A percentile compares a stretch with the other conserved stretches of the same genome.
Evolutionary conservation across 1,139 yeast genomes (phyloP).

Genomic region (Debaryomyces subglobosus): DNA sequence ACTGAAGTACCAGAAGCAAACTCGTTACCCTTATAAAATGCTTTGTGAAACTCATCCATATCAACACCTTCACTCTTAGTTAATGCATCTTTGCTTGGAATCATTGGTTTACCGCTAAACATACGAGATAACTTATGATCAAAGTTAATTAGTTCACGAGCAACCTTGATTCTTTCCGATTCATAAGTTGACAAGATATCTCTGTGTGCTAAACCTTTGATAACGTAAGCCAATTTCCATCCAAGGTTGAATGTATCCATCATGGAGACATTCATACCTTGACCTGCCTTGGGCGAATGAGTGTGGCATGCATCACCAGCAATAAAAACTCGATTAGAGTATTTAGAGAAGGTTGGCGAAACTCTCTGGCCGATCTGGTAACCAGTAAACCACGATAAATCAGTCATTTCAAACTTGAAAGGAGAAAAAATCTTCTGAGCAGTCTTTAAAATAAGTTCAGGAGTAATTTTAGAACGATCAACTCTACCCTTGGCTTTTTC

Average conservation of each 20-base stretch:
- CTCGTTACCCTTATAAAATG: constrained; percentile 28
- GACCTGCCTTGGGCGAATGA: constrained; percentile 44
- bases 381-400: constrained; percentile 35
- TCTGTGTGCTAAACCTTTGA: constrained; percentile 22
- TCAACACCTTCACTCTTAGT: constrained; percentile 25
- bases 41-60: constrained; percentile 29
- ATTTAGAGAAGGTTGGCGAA: constrained; percentile 17
- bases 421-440: constrained; percentile 34
- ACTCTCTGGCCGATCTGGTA: constrained; percentile 42
- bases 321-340: constrained; percentile 34
- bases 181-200: constrained; percentile 33
- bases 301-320: constrained; percentile 45
- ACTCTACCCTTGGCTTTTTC: constrained; percentile 23
- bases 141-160: constrained; percentile 34
- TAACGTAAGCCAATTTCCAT: constrained; percentile 38
- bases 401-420: constrained; percentile 30
- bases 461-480: constrained; percentile 30
- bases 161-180: constrained; percentile 32
- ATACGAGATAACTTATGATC: constrained; percentile 34
- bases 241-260: constrained; percentile 36
- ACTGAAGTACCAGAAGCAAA: constrained; percentile 38
- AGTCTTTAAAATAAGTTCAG: constrained; percentile 29
- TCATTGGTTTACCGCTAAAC: constrained; percentile 32
- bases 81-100: constrained; percentile 14
- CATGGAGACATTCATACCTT: constrained; percentile 36